These are phyloP conservation scores for Trypanosoma lewisi DNA, from an alignment of 208 protist genomes.

Conservation along the genomic window DNA sequence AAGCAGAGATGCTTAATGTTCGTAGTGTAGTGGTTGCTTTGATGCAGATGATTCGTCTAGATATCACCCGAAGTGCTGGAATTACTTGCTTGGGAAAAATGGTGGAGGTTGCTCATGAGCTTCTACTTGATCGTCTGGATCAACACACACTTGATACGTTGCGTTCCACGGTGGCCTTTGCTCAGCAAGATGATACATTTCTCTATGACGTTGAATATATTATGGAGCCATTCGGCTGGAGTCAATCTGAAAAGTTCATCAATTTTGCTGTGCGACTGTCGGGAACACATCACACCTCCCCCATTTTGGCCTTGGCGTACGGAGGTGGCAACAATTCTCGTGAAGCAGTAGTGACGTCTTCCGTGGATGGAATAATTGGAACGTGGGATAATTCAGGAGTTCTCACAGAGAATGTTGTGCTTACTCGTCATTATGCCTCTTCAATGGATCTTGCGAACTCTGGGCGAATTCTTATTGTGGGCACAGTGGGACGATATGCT, in stretches of 20 bases:
- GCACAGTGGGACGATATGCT: constrained; percentile 45
- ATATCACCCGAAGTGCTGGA: constrained; percentile 73
- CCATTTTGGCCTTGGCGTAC: constrained; percentile 81
- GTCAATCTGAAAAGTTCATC: constrained; percentile 36
- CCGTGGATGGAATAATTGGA: constrained; percentile 75
- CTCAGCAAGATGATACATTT: constrained; percentile 78
- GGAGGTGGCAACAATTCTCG: constrained; percentile 36
- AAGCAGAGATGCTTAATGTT: constrained; percentile 63
- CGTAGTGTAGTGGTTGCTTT: constrained; percentile 52
- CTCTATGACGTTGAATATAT: constrained; percentile 90
- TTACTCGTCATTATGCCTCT: constrained; percentile 82
- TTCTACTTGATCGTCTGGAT: constrained; percentile 53
- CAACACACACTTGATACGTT: constrained; percentile 44
- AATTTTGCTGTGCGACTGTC: constrained; percentile 67
- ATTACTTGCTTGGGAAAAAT: constrained; percentile 86
- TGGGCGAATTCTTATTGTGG: constrained; percentile 73
- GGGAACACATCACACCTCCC: constrained; percentile 46
- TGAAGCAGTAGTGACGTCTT: constrained; percentile 83
- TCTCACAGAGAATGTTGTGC: constrained; percentile 67
- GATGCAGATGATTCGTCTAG: constrained; percentile 70
- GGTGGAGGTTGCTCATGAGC: constrained; percentile 71
- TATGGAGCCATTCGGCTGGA: constrained; percentile 79
- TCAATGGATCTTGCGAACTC: constrained; percentile 79
- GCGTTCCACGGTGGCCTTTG: constrained; percentile 42
- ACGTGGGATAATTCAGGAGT: constrained; percentile 74